Evolutionary conservation across 257 asterid genomes (phyloP).

Genomic region (Nicotiana obtusifolia): DNA sequence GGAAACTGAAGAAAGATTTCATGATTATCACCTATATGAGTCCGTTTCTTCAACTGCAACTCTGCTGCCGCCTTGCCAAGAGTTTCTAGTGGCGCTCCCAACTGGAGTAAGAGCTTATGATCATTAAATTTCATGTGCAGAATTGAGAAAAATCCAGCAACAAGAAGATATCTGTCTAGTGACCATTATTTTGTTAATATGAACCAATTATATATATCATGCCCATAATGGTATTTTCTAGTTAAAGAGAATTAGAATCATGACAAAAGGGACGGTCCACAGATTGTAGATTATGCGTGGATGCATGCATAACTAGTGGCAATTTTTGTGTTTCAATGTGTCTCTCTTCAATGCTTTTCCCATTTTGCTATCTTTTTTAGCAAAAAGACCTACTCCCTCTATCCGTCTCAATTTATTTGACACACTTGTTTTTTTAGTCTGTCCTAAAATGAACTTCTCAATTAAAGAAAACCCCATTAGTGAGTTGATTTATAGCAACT

Average conservation of each 20-base stretch:
- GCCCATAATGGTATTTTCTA: background rate
- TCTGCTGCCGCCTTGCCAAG: constrained; percentile 79
- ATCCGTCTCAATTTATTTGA: too few relatives aligned
- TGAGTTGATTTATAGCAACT: too few relatives aligned
- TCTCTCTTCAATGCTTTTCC: background rate
- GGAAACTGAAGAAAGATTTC: background rate
- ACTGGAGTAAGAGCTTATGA: constrained; percentile 38
- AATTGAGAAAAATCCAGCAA: background rate
- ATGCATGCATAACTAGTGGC: background rate
- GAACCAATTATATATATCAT: background rate
- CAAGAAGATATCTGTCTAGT: background rate
- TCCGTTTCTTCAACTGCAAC: constrained; percentile 69
- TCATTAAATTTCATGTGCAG: background rate
- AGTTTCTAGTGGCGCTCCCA: constrained; percentile 65
- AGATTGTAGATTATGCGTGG: background rate
- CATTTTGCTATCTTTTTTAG: background rate
- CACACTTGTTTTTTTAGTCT: too few relatives aligned
- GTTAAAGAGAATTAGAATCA: background rate
- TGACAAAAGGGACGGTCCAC: background rate
- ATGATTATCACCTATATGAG: constrained; percentile 59
- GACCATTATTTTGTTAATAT: background rate
- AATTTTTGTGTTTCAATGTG: background rate
- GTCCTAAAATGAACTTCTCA: too few relatives aligned
- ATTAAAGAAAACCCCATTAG: too few relatives aligned
- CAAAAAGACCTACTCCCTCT: too few relatives aligned